Base-by-base conservation (phyloP, 225 moss, liverwort and hornwort genomes). In the Pleurozium schreberi region DNA sequence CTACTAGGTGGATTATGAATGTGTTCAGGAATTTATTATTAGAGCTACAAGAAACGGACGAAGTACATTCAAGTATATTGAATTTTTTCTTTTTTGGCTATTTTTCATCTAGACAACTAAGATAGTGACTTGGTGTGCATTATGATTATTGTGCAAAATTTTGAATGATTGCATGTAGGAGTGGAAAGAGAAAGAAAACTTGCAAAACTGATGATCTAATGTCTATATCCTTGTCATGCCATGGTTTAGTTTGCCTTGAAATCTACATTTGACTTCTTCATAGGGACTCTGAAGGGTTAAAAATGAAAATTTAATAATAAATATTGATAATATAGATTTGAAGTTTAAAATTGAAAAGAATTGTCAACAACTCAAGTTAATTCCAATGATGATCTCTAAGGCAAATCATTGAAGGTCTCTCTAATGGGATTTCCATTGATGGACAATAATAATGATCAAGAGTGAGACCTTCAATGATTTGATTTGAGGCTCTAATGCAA, bases 41-140 rank as follows among this genome's bases (percentile, higher is more conserved):
- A 0, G 4, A 18, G 7, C 4, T 47, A 31, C 1, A 47, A 47
- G 11, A 16, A 17, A 9, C 1, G 0, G 0, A 47, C 47, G 45
- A 73, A 74, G 18, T 31, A 74, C 28, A 74, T 74, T 4, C 2
- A 30, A 6, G 1, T 18, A 6, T 8, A 5, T 43, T 27, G 16
- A 43, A 70, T 0, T 3, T 5, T 55, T 8, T n/a, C n/a, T 13
- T 9, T 26, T 70, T 70, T 15, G 28, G 43, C 6, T 69, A 43
- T 40, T 71, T 14, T 71, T 27, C 43, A 43, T 27, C 2, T 22
- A 27, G 9, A 1, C 2, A 27, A 16, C 5, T 25, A 40, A 9
- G 0, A 2, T 42, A 2, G 23, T 25, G 6, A 38, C n/a, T 67
- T 2, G 6, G 11, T 52, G 11, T n/a, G 12, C 22, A n/a, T n/a